Conservation (phyloP, 305 asterid species). For the Salvia sclarea region DNA sequence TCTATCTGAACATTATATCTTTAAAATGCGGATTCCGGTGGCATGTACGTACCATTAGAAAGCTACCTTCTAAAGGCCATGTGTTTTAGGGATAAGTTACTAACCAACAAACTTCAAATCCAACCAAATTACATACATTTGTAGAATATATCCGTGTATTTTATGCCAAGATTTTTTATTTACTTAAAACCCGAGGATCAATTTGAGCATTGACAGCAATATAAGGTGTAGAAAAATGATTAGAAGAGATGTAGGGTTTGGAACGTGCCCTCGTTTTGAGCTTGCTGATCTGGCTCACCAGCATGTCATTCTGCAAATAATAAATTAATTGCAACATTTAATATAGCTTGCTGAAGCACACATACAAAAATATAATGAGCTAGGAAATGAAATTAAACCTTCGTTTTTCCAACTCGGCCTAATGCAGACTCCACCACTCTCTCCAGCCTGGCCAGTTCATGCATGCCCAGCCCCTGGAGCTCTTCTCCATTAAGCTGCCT, state of each 20-base stretch:
- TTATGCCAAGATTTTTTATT: too few relatives aligned
- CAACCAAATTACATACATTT: too few relatives aligned
- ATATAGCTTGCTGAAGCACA: neutral
- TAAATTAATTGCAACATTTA: conserved; percentile 5
- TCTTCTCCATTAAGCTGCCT: conserved; percentile 82
- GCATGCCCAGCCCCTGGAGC: conserved; percentile 60
- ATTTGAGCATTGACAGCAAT: too few relatives aligned
- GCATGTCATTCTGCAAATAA: conserved; percentile 62
- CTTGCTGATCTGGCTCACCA: conserved; percentile 50
- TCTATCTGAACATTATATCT: too few relatives aligned
- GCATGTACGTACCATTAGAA: too few relatives aligned
- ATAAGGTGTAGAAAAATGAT: too few relatives aligned
- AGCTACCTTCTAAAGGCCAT: too few relatives aligned
- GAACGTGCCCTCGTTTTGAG: conserved; percentile 62
- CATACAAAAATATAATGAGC: neutral
- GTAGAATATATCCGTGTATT: too few relatives aligned
- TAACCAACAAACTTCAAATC: too few relatives aligned
- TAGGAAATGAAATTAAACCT: conserved; percentile 48
- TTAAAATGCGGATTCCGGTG: too few relatives aligned
- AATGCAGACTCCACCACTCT: conserved; percentile 56
- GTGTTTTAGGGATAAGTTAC: too few relatives aligned
- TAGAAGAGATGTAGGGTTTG: neutral
- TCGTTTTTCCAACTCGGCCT: conserved; percentile 49
- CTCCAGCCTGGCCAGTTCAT: conserved; percentile 69
- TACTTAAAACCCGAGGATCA: too few relatives aligned